Conservation (phyloP, 1,284 basidiomycete species). For the Fistulinella cinereoalba region DNA sequence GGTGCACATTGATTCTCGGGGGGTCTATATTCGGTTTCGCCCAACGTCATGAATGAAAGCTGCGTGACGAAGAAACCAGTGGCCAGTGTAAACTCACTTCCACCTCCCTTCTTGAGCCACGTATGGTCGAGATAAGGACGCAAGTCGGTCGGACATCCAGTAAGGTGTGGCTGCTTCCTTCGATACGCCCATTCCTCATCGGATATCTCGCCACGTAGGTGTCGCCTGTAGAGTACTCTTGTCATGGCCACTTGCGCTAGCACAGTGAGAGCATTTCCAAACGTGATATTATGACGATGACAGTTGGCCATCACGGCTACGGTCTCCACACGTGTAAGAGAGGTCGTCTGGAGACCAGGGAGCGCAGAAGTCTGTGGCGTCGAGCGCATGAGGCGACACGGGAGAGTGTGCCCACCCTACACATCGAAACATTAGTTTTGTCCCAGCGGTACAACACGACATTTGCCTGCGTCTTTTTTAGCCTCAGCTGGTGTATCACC, state of each 20-base stretch:
- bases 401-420: conserved; percentile 59
- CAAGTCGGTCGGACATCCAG: conserved; percentile 48
- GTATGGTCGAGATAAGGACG: conserved; percentile 49
- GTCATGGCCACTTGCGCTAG: conserved; percentile 54
- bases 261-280: conserved; percentile 50
- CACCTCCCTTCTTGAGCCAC: conserved; percentile 34
- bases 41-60: conserved; percentile 55
- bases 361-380: conserved; percentile 39
- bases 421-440: background rate
- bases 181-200: conserved; percentile 53
- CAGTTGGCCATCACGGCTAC: conserved; percentile 37
- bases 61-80: conserved; percentile 45
- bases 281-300: conserved; percentile 43
- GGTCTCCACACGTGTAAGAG: conserved; percentile 31
- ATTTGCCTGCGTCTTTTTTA: conserved; percentile 14
- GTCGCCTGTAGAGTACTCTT: conserved; percentile 49
- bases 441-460: background rate
- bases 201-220: conserved; percentile 46
- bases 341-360: conserved; percentile 25
- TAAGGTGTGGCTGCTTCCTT: conserved; percentile 46
- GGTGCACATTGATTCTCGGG: conserved; percentile 25
- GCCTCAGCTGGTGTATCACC: conserved; percentile 37
- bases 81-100: conserved; percentile 42
- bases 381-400: conserved; percentile 36
- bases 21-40: conserved; percentile 7